These are phyloP conservation scores for Lactarius tabidus DNA, from an alignment of 768 basidiomycete species.

Conservation along the genomic window DNA sequence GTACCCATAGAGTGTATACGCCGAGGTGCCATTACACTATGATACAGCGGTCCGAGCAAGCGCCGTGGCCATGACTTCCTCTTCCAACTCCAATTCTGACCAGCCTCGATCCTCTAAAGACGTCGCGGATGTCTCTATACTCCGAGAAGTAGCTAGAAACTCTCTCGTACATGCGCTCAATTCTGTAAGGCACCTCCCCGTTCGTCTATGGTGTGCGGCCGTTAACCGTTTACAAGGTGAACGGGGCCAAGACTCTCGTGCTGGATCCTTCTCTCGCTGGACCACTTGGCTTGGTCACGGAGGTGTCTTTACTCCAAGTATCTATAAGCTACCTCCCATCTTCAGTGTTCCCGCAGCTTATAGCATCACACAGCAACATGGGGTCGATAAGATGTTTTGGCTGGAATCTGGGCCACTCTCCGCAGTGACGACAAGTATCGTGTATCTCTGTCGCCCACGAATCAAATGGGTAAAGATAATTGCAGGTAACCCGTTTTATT, in stretches of 20 bases:
- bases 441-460: slow-evolving; percentile 88
- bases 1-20: neutral
- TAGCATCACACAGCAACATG: slow-evolving; percentile 73
- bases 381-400: slow-evolving; percentile 99
- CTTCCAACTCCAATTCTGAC: slow-evolving; percentile 32
- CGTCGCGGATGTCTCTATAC: slow-evolving; percentile 52
- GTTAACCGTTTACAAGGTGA: slow-evolving; percentile 49
- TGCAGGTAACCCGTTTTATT: slow-evolving; percentile 60
- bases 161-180: slow-evolving; percentile 84
- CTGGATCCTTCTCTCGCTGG: slow-evolving; percentile 85
- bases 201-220: neutral
- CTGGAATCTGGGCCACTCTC: slow-evolving; percentile 84
- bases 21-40: no score
- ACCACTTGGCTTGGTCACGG: slow-evolving; percentile 91
- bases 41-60: slow-evolving; percentile 13
- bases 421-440: slow-evolving; percentile 80
- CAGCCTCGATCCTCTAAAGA: slow-evolving; percentile 37
- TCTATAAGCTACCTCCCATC: slow-evolving; percentile 1
- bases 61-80: slow-evolving; percentile 23
- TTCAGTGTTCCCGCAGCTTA: neutral
- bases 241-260: slow-evolving; percentile 95
- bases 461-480: slow-evolving; percentile 86
- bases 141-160: slow-evolving; percentile 77
- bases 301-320: slow-evolving; percentile 90
- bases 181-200: slow-evolving; percentile 43